phyloP scores from a whole-genome alignment of 108 stramenopile genomes.

The Ochromonas danica region DNA sequence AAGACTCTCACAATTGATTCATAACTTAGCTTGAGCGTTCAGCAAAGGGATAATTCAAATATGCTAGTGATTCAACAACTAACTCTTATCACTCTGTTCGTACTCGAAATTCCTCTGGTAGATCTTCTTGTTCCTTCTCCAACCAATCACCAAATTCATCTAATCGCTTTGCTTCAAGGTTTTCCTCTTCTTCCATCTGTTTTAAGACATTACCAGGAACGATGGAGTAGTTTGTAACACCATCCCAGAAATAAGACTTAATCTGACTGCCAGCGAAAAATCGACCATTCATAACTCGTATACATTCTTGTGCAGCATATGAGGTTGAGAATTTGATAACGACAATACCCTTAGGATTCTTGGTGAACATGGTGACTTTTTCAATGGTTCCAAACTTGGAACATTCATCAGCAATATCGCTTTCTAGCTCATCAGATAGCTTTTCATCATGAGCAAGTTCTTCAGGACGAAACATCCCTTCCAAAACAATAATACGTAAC shows the following conservation, averaged over 20 bases:
- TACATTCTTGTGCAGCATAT: conserved; percentile 71
- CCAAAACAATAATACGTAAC: conserved; percentile 81
- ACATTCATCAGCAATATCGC: conserved; percentile 62
- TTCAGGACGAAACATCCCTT: conserved; percentile 69
- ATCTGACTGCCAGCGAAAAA: conserved; percentile 61
- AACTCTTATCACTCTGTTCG: no score
- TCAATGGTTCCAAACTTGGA: conserved; percentile 72
- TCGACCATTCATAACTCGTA: conserved; percentile 70
- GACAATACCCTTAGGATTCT: conserved; percentile 69
- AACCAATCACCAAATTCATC: conserved; percentile 94
- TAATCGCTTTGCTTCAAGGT: conserved; percentile 71
- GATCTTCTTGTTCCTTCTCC: conserved; percentile 72
- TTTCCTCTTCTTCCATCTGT: conserved; percentile 57
- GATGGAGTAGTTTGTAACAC: conserved; percentile 84
- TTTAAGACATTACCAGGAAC: conserved; percentile 34
- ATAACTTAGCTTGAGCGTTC: not conserved
- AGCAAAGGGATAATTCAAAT: not conserved
- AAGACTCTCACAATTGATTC: not conserved
- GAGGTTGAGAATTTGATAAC: conserved; percentile 76
- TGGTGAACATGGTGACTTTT: conserved; percentile 87
- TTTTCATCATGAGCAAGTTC: conserved; percentile 57
- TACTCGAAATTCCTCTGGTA: conserved; percentile 75
- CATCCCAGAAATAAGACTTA: conserved; percentile 73
- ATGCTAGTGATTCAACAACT: no score
- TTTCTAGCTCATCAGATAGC: conserved; percentile 57